phyloP scores from a whole-genome alignment of 768 basidiomycete species.

The Kwoniella sp. region DNA sequence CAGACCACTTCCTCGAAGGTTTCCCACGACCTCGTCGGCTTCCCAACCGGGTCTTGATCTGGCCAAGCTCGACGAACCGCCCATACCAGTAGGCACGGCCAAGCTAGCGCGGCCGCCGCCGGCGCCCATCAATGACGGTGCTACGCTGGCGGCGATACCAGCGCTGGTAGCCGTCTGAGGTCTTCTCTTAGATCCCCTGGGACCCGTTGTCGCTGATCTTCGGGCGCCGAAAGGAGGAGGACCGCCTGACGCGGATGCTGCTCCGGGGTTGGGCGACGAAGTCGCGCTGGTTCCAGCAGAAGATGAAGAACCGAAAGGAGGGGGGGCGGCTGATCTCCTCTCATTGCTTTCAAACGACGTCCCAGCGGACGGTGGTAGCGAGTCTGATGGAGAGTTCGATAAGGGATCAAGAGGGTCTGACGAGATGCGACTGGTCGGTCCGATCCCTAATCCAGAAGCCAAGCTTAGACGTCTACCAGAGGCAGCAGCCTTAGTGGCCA shows the following conservation, averaged over 20 bases:
- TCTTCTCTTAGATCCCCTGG: slow-evolving; percentile 26
- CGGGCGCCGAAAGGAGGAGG: slow-evolving; percentile 31
- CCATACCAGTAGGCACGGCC: slow-evolving; percentile 35
- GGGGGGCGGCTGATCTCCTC: slow-evolving; percentile 5
- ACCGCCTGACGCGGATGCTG: not conserved
- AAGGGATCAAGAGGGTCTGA: slow-evolving; percentile 11
- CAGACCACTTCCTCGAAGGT: slow-evolving; percentile 44
- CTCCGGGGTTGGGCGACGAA: not conserved
- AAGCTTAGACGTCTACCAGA: slow-evolving; percentile 30
- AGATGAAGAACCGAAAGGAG: slow-evolving; percentile 8
- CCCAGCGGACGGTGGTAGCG: not conserved
- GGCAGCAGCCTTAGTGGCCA: not conserved
- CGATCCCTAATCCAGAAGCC: slow-evolving; percentile 43
- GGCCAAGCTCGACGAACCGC: slow-evolving; percentile 15
- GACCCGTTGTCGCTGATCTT: slow-evolving; percentile 12
- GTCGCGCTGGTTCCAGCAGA: not conserved
- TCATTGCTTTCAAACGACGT: not conserved
- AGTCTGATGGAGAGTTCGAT: slow-evolving; percentile 1
- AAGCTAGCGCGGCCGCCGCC: slow-evolving; percentile 24
- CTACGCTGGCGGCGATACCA: slow-evolving; percentile 5
- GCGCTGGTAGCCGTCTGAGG: slow-evolving; percentile 25
- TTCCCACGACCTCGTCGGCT: slow-evolving; percentile 52
- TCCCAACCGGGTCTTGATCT: slow-evolving; percentile 53
- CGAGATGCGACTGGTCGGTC: slow-evolving; percentile 24
- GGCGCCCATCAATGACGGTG: slow-evolving; percentile 12